A percentile compares a stretch with the other conserved stretches of the same genome.
These are phyloP conservation scores for Groenewaldozyma salmanticensis DNA, from an alignment of 805 yeast genomes.

Conservation along the genomic window DNA sequence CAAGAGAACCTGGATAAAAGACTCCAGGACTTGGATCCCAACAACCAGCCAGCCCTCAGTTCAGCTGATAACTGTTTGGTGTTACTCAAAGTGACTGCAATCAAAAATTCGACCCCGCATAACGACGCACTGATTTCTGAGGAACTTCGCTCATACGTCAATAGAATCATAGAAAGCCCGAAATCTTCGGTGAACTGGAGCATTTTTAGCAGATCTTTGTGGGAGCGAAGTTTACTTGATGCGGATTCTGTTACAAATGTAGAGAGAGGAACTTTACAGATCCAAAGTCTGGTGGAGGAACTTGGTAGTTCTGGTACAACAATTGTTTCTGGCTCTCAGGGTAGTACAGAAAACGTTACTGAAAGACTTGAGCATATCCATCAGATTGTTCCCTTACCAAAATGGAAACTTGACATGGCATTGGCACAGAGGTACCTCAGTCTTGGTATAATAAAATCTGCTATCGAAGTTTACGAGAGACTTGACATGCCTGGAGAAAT, in stretches of 20 bases:
- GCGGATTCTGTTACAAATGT: constrained; percentile 73
- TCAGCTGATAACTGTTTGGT: constrained; percentile 69
- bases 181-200: constrained; percentile 55
- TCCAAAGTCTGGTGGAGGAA: constrained; percentile 87
- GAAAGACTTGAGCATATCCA: constrained; percentile 63
- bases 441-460: constrained; percentile 75
- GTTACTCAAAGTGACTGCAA: constrained; percentile 52
- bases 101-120: constrained; percentile 62
- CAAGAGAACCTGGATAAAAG: constrained; percentile 26
- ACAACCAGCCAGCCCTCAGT: constrained; percentile 63
- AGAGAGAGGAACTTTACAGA: constrained; percentile 88
- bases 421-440: constrained; percentile 83
- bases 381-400: constrained; percentile 66
- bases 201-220: constrained; percentile 68
- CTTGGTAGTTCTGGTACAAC: constrained; percentile 57
- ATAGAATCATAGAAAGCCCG: constrained; percentile 53
- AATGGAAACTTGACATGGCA: constrained; percentile 73
- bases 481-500: constrained; percentile 68
- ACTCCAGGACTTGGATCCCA: constrained; percentile 52
- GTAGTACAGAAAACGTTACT: constrained; percentile 29
- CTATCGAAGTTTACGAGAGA: constrained; percentile 80
- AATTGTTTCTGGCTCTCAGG: constrained; percentile 21
- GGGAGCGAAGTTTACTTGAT: constrained; percentile 85
- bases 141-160: constrained; percentile 68
- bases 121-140: constrained; percentile 66